Conservation (phyloP, 805 yeast genomes). For the Suhomyces sp. region DNA sequence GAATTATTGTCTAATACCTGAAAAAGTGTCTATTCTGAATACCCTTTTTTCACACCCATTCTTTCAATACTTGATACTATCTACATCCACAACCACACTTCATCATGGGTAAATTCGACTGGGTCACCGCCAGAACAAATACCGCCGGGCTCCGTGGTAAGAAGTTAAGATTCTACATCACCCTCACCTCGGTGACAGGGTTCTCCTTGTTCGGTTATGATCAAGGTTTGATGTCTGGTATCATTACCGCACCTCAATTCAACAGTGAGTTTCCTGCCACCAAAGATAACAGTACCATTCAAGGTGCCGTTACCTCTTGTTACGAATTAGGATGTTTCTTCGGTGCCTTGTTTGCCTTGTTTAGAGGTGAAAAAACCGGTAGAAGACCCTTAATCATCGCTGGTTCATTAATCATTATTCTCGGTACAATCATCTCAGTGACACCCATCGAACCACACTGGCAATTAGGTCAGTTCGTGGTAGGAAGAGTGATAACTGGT, state of each 20-base stretch:
- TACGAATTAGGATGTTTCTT: conserved; percentile 38
- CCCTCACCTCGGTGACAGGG: conserved; percentile 29
- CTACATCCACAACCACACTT: no score
- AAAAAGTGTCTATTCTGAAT: no score
- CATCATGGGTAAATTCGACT: conserved; percentile 8
- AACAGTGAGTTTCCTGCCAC: conserved; percentile 42
- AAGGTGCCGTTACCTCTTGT: conserved; percentile 31
- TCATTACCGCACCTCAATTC: conserved; percentile 39
- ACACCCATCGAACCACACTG: conserved; percentile 38
- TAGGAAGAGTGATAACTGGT: conserved; percentile 51
- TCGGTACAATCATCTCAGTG: conserved; percentile 43
- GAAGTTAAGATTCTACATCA: conserved; percentile 32
- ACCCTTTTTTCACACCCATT: no score
- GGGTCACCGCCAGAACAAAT: conserved; percentile 39
- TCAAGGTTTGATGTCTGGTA: conserved; percentile 47
- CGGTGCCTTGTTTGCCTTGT: conserved; percentile 43
- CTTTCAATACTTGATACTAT: no score
- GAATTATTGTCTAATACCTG: no score
- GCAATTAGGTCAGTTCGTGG: conserved; percentile 42
- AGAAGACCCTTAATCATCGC: conserved; percentile 40
- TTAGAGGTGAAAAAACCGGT: conserved; percentile 41
- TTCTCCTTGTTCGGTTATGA: conserved; percentile 32
- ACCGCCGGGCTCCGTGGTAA: conserved; percentile 60
- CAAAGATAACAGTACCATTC: conserved; percentile 23
- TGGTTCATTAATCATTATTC: conserved; percentile 39